phyloP scores from a whole-genome alignment of 2,329 filamentous ascomycete species.

The Fusarium torulosum region DNA sequence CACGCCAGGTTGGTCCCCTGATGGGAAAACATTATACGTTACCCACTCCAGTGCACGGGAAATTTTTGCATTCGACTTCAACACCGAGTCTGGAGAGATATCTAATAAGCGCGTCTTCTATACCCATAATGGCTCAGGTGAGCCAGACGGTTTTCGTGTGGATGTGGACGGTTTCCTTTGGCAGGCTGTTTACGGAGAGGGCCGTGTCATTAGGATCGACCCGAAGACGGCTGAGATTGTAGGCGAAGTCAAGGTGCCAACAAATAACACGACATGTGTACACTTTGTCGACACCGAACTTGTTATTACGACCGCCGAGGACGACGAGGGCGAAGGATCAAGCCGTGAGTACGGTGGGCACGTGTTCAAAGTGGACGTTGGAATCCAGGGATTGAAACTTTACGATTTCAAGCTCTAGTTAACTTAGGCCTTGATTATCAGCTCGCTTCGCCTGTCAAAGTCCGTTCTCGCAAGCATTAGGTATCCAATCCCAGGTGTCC shows the following conservation, averaged over 20 bases:
- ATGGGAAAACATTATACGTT: constrained; percentile 82
- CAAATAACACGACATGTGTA: constrained; percentile 82
- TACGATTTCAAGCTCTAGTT: constrained; percentile 75
- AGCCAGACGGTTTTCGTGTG: constrained; percentile 87
- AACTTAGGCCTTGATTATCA: constrained; percentile 4
- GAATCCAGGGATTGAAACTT: constrained; percentile 72
- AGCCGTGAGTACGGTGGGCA: constrained; percentile 76
- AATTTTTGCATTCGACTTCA: constrained; percentile 82
- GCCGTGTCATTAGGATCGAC: constrained; percentile 79
- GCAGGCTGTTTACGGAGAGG: constrained; percentile 86
- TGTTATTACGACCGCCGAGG: constrained; percentile 81
- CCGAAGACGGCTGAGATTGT: constrained; percentile 74
- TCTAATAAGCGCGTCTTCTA: constrained; percentile 80
- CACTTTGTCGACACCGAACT: constrained; percentile 81
- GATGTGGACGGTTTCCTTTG: constrained; percentile 89
- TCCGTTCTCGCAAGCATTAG: constrained; percentile 3
- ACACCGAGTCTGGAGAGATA: constrained; percentile 71
- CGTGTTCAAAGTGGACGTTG: constrained; percentile 82
- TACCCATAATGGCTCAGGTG: constrained; percentile 72
- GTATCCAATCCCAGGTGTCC: not conserved
- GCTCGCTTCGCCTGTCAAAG: not conserved
- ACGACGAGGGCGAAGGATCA: constrained; percentile 73
- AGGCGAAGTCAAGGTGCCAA: constrained; percentile 81
- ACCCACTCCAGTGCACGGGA: constrained; percentile 80
- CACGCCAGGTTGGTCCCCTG: constrained; percentile 82